phyloP scores from a whole-genome alignment of 176 grass and related monocot genomes.

The Hyparrhenia diplandra region DNA sequence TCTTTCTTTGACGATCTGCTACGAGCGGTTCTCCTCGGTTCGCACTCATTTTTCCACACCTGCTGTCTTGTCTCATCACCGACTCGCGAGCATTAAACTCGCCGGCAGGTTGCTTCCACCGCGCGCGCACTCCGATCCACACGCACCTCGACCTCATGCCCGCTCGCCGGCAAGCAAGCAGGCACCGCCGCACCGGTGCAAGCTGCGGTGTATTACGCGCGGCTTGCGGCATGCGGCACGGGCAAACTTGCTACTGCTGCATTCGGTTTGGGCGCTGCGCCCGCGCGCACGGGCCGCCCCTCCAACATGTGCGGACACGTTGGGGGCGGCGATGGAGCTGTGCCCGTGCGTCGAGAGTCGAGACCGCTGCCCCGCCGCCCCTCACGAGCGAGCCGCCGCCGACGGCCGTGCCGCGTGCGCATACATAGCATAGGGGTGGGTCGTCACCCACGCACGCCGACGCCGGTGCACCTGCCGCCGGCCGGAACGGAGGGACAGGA shows the following conservation, averaged over 20 bases:
- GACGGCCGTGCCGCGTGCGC: neutral
- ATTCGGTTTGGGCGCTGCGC: neutral
- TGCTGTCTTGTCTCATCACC: neutral
- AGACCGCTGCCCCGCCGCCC: neutral
- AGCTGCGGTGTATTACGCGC: neutral
- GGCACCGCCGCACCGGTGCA: neutral
- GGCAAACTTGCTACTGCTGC: neutral
- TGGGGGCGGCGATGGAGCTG: neutral
- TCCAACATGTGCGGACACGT: slow-evolving; percentile 16
- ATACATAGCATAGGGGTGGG: no score
- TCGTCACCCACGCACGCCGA: no score
- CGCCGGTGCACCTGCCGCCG: neutral
- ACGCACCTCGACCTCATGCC: neutral
- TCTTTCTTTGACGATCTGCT: neutral
- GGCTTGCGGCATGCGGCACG: neutral
- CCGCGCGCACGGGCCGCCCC: neutral
- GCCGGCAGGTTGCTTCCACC: neutral
- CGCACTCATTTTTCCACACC: neutral
- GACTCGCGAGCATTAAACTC: neutral
- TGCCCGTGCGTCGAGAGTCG: slow-evolving; percentile 3
- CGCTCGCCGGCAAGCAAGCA: neutral
- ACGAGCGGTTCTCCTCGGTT: no score
- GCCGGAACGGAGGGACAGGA: no score
- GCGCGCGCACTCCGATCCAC: neutral
- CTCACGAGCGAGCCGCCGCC: neutral